phyloP scores from a whole-genome alignment of 805 yeast species.

The Saturnispora kantuleensis region DNA sequence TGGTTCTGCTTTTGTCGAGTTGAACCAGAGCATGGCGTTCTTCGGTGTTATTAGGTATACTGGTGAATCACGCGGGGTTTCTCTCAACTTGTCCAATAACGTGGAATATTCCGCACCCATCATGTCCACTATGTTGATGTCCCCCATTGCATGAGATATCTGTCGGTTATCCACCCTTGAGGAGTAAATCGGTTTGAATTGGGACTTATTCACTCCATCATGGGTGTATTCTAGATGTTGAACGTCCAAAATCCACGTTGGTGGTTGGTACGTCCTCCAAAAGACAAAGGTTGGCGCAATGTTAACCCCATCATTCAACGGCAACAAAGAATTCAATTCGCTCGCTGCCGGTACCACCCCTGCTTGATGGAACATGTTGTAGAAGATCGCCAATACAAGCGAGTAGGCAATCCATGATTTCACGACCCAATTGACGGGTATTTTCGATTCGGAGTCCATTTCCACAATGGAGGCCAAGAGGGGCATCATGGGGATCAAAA shows the following conservation, averaged over 20 bases:
- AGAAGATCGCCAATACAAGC: conserved; percentile 41
- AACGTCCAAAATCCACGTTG: conserved; percentile 58
- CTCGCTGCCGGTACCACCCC: conserved; percentile 69
- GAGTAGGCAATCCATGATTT: conserved; percentile 59
- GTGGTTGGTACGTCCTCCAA: conserved; percentile 96
- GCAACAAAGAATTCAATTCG: conserved; percentile 21
- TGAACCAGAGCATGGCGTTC: conserved; percentile 18
- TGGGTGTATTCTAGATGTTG: conserved; percentile 1
- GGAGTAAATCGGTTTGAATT: conserved; percentile 2
- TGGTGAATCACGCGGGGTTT: not conserved
- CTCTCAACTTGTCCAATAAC: conserved; percentile 13
- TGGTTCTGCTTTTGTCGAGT: not conserved
- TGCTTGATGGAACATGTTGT: conserved; percentile 85
- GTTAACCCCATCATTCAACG: conserved; percentile 14
- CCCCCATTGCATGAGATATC: not conserved
- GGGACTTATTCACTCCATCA: conserved; percentile 2
- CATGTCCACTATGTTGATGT: conserved; percentile 29
- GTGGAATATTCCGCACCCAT: conserved; percentile 34
- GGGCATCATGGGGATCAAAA: conserved; percentile 72
- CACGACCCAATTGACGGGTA: conserved; percentile 20
- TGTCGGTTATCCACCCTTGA: not conserved
- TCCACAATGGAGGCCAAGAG: conserved; percentile 46
- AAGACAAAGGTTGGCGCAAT: conserved; percentile 42
- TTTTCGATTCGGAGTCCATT: conserved; percentile 9
- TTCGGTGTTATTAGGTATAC: conserved; percentile 22